Percentiles rank a stretch among this genome's conserved stretches.
phyloP scores from a whole-genome alignment of 75 land plant genomes.

The Pinus tabuliformis region DNA sequence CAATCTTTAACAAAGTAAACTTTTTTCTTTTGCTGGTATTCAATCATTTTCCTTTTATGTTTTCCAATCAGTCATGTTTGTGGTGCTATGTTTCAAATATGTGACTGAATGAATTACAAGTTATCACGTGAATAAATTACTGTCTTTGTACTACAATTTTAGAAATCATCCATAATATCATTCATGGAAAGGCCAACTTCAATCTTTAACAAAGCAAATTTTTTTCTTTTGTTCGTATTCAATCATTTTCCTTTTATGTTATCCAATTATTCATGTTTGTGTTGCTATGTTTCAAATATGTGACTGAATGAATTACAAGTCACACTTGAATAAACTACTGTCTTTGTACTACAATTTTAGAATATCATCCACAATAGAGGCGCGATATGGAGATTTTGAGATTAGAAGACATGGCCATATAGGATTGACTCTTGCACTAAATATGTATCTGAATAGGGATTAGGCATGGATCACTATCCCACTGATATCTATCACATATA shows the following conservation, averaged over 20 bases:
- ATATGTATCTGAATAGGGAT: too few species aligned
- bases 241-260: not conserved
- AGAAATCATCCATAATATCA: too few species aligned
- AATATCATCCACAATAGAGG: too few species aligned
- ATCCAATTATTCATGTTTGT: not conserved
- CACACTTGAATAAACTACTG: not conserved
- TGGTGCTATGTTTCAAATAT: not conserved
- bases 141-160: too few species aligned
- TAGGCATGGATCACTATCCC: too few species aligned
- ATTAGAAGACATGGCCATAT: too few species aligned
- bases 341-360: too few species aligned
- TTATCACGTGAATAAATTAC: not conserved
- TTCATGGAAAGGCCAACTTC: not conserved
- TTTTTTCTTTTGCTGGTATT: not conserved
- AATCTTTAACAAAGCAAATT: not conserved
- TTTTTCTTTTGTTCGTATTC: not conserved
- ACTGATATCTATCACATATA: too few species aligned
- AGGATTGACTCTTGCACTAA: too few species aligned
- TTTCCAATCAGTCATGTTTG: not conserved
- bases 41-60: not conserved
- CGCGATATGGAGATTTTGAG: too few species aligned
- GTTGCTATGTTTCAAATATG: not conserved
- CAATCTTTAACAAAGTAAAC: conserved; percentile 2
- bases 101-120: not conserved
- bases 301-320: not conserved